Percentiles rank a stretch among this genome's conserved stretches.
These are phyloP conservation scores for Torulaspora microellipsoides DNA, from an alignment of 805 yeast genomes.

Conservation along the genomic window DNA sequence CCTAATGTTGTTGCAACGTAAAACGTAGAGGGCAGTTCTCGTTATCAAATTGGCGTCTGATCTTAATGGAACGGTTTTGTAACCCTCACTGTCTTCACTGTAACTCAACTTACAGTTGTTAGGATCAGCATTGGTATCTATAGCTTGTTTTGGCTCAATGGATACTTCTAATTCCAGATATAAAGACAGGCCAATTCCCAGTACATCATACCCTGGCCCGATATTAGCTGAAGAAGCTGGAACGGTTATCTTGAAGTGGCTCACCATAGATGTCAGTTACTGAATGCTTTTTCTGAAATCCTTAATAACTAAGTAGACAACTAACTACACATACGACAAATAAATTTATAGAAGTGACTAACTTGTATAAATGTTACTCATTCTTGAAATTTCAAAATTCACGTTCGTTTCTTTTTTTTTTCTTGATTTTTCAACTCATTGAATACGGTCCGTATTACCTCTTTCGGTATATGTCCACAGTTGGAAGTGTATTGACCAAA, in stretches of 20 bases:
- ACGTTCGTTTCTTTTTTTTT: no score
- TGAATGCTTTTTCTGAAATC: no score
- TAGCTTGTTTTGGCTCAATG: slow-evolving; percentile 48
- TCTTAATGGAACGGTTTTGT: slow-evolving; percentile 68
- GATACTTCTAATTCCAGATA: slow-evolving; percentile 66
- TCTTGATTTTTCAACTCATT: no score
- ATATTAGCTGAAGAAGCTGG: slow-evolving; percentile 98
- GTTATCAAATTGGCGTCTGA: slow-evolving; percentile 84
- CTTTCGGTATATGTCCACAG: no score
- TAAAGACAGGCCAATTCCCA: slow-evolving; percentile 83
- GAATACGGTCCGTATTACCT: no score
- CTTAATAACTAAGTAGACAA: no score
- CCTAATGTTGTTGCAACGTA: slow-evolving; percentile 74
- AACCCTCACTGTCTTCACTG: slow-evolving; percentile 69
- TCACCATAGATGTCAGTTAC: slow-evolving; percentile 32
- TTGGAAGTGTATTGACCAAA: no score
- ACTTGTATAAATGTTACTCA: no score
- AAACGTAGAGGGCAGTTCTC: slow-evolving; percentile 84
- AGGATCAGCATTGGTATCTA: slow-evolving; percentile 52
- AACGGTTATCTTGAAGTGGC: slow-evolving; percentile 60
- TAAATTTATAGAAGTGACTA: no score
- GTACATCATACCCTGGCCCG: slow-evolving; percentile 97
- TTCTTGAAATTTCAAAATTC: no score
- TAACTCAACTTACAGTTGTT: slow-evolving; percentile 67
- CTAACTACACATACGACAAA: no score